Percentiles rank a stretch among this genome's conserved stretches.
Evolutionary conservation across 306 rosid species (phyloP).

Genomic region (Trifolium pratense): DNA sequence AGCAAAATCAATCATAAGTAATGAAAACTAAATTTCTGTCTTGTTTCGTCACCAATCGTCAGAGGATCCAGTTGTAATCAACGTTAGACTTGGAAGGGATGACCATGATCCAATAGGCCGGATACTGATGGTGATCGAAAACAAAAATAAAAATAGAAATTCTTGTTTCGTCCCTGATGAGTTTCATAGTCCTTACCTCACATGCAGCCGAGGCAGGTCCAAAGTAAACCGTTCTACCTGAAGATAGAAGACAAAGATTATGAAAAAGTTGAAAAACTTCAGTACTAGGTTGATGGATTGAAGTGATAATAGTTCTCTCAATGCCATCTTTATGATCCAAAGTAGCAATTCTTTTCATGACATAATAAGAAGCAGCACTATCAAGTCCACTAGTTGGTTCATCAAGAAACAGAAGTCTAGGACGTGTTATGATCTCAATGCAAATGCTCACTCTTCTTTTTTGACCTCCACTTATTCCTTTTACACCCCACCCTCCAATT

Average conservation of each 20-base stretch:
- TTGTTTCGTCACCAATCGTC: too few species aligned
- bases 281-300: constrained; percentile 75
- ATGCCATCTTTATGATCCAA: constrained; percentile 39
- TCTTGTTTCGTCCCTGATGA: too few species aligned
- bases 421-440: constrained; percentile 54
- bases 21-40: neutral
- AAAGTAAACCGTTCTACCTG: constrained; percentile 67
- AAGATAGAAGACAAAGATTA: constrained; percentile 69
- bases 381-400: constrained; percentile 72
- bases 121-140: too few species aligned
- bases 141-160: neutral
- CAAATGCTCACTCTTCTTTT: constrained; percentile 56
- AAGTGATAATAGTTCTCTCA: constrained; percentile 56
- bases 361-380: constrained; percentile 83
- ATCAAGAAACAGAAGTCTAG: constrained; percentile 56
- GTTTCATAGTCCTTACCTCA: constrained; percentile 42
- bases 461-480: constrained; percentile 59
- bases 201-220: constrained; percentile 70
- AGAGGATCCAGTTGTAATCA: too few species aligned
- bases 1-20: neutral
- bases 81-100: too few species aligned
- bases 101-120: too few species aligned
- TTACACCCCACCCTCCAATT: constrained; percentile 58
- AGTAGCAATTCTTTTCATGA: constrained; percentile 63
- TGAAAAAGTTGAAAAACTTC: constrained; percentile 76